phyloP scores from a whole-genome alignment of 306 rosid genomes.

The Glycine tomentella region DNA sequence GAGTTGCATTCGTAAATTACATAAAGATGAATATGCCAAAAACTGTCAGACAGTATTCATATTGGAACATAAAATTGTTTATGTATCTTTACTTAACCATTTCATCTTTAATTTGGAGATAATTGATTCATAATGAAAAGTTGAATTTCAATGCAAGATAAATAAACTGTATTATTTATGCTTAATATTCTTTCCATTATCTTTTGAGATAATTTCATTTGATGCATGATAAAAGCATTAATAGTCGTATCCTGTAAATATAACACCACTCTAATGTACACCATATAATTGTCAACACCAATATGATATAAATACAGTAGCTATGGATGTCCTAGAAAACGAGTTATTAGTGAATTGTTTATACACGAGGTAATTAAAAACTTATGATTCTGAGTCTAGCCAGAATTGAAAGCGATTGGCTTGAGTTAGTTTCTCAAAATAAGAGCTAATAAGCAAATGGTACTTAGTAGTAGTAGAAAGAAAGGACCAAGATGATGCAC shows the following conservation, averaged over 20 bases:
- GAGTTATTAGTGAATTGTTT: not conserved
- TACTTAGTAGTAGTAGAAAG: not conserved
- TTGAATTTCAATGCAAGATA: not conserved
- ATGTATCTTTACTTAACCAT: not conserved
- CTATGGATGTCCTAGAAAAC: not conserved
- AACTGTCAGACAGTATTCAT: too few relatives aligned
- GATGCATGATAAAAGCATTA: too few relatives aligned
- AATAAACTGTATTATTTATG: not conserved
- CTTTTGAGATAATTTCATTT: too few relatives aligned
- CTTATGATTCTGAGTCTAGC: not conserved
- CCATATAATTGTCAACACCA: not conserved
- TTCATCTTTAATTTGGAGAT: not conserved
- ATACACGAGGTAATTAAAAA: not conserved
- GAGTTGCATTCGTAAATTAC: too few relatives aligned
- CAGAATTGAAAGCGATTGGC: constrained; percentile 1
- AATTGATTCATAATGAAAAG: not conserved
- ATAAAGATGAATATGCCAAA: too few relatives aligned
- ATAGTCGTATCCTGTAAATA: too few relatives aligned
- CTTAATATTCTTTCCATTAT: too few relatives aligned
- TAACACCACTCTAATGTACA: constrained; percentile 4
- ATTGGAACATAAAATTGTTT: too few relatives aligned
- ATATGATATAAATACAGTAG: not conserved
- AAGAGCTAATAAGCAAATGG: not conserved
- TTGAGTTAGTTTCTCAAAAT: constrained; percentile 7
- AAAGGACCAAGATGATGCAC: not conserved